These are phyloP conservation scores for Cystoisospora suis DNA, from an alignment of 169 alveolate species.

Conservation along the genomic window DNA sequence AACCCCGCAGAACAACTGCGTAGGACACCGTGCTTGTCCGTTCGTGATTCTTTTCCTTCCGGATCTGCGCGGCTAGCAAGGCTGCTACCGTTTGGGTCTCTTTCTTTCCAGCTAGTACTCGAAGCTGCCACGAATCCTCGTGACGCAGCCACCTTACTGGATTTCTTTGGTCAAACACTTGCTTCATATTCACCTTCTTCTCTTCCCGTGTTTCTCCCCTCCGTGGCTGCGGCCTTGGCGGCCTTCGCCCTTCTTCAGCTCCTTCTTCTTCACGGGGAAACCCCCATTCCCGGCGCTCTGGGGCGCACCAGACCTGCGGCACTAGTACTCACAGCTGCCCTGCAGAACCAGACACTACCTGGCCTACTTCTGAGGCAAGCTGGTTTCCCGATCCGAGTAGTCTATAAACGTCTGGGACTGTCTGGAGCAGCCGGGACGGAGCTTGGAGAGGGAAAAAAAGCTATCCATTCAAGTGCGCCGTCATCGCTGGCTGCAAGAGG, in stretches of 20 bases:
- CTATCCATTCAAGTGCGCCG: not conserved
- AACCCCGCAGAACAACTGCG: too few relatives aligned
- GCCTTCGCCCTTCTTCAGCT: constrained; percentile 1
- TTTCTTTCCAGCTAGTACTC: not conserved
- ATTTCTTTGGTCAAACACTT: not conserved
- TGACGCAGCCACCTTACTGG: constrained; percentile 16
- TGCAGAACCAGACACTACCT: constrained; percentile 1
- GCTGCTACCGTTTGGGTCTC: not conserved
- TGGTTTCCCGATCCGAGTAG: not conserved
- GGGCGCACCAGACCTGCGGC: not conserved
- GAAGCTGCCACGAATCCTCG: not conserved
- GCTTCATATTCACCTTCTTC: constrained; percentile 20
- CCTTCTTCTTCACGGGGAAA: not conserved
- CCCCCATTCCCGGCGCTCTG: not conserved
- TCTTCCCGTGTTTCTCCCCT: constrained; percentile 6
- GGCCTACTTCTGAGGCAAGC: constrained; percentile 32
- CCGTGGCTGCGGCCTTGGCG: constrained; percentile 4
- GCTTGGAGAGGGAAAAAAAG: not conserved
- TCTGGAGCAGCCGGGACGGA: not conserved
- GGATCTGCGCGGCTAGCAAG: constrained; percentile 1
- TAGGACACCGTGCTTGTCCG: too few relatives aligned
- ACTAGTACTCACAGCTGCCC: constrained; percentile 12
- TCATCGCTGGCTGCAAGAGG: too few relatives aligned
- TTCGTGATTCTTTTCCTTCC: too few relatives aligned
- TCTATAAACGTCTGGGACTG: not conserved